Base-by-base conservation (phyloP, 2,329 filamentous ascomycete genomes). In the Scedosporium dehoogii region DNA sequence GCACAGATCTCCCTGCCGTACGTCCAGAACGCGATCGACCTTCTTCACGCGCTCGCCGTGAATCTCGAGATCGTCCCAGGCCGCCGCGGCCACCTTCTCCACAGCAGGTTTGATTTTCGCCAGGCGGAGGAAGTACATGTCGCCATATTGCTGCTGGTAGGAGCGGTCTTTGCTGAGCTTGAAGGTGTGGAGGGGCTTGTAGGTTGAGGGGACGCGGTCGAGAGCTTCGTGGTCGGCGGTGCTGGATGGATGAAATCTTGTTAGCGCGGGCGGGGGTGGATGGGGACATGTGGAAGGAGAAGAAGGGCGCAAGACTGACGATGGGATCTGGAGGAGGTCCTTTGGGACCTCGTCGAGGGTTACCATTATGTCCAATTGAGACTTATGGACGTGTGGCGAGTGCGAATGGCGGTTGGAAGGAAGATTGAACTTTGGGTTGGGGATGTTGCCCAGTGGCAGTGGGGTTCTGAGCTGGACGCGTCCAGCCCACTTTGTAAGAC, bases 51-150 rank as follows among this genome's bases (percentile, higher is more conserved):
- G 79, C 72, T 96, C 91, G 44, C 86, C 90, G 6, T 84, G 90
- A 67, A 97, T 86, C 71, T 88, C 83, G 61, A 91, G 88, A 60
- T 85, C 88, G 57, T 85, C 81, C 91, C 94, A 99, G 6, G 88
- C 85, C 41, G 87, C 85, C 16, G 78, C 75, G 0, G 92, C 93
- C 59, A 90, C 81, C 65, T 83, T 75, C 68, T 96, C 90, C 0
- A 96, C 89, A 0, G 85, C 82, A 9, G 92, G 90, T 75, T 93
- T 97, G 73, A 99, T 85, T 75, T 90, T 89, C 44, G 91, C 86
- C 25, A 99, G 82, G 12, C 94, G 89, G 68, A 97, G 74, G 72
- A 97, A 99, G 81, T 99, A 99, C 85, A 97, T 93, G 75, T 99
- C 94, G 65, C 89, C 91, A 82, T 90, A 99, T 76, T 99, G 94